These are phyloP conservation scores for Lecanicillium sp. DNA, from an alignment of 2,329 filamentous ascomycete genomes.

Conservation along the genomic window DNA sequence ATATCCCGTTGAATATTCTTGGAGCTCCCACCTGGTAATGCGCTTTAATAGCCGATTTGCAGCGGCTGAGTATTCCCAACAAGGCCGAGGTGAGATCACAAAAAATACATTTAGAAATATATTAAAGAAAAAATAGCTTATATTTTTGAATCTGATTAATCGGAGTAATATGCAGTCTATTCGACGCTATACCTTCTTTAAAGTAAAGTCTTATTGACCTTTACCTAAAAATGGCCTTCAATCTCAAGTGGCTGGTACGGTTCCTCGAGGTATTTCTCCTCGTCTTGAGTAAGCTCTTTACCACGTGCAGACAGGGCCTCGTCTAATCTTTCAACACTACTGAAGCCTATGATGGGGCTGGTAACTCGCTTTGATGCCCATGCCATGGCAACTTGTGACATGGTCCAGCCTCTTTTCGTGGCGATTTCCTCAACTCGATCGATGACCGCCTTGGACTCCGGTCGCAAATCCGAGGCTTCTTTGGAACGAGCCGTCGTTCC, in stretches of 20 bases:
- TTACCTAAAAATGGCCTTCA: constrained; percentile 19
- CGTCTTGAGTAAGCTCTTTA: constrained; percentile 45
- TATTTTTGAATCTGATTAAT: no score
- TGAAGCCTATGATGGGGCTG: constrained; percentile 54
- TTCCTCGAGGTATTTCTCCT: constrained; percentile 53
- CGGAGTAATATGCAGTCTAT: no score
- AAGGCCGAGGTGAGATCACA: no score
- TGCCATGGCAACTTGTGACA: constrained; percentile 55
- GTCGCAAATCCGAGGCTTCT: constrained; percentile 34
- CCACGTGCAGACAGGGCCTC: constrained; percentile 42
- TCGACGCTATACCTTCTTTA: no score
- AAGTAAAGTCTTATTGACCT: no score
- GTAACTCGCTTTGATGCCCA: constrained; percentile 48
- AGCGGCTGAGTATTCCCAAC: no score
- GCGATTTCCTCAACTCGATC: constrained; percentile 41
- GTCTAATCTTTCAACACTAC: constrained; percentile 47
- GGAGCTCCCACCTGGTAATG: no score
- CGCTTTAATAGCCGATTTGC: no score
- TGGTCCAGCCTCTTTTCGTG: constrained; percentile 45
- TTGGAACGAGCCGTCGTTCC: constrained; percentile 18
- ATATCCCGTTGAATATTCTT: no score
- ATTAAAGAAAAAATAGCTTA: no score
- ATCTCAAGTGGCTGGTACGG: constrained; percentile 46
- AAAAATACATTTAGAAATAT: no score
- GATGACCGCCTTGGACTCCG: constrained; percentile 16